These are phyloP conservation scores for Naegleria fowleri DNA, from an alignment of 208 protist genomes.

Conservation along the genomic window DNA sequence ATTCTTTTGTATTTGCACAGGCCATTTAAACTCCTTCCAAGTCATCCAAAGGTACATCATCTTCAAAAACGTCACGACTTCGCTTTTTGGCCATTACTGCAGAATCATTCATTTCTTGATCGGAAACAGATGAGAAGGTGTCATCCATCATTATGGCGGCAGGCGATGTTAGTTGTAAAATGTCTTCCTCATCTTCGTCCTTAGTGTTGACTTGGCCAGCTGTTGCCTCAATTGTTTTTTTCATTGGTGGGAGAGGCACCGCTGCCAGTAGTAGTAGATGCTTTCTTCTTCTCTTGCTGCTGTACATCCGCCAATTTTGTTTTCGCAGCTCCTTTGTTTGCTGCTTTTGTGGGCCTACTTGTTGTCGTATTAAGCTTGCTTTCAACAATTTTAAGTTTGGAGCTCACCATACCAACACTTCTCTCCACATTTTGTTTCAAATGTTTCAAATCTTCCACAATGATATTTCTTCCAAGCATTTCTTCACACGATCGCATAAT, in stretches of 20 bases:
- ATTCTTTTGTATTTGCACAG: no score
- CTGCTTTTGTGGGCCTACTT: neutral
- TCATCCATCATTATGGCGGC: neutral
- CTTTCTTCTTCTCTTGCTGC: neutral
- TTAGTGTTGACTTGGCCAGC: neutral
- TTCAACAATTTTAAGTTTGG: neutral
- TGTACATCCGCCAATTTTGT: neutral
- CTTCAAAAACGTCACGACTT: neutral
- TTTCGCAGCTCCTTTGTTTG: neutral
- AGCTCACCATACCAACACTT: neutral
- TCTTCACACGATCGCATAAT: neutral
- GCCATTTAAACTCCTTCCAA: neutral
- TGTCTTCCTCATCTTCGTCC: neutral
- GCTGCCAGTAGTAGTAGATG: neutral
- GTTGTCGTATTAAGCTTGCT: neutral
- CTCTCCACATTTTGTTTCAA: neutral
- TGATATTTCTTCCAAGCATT: neutral
- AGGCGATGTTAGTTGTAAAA: neutral
- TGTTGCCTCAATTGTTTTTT: neutral
- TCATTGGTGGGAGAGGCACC: no score
- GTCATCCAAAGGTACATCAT: neutral
- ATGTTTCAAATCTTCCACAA: neutral
- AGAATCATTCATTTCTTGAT: neutral
- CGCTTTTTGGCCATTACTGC: neutral
- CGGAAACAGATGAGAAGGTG: neutral